A percentile compares a stretch with the other conserved stretches of the same genome.
phyloP scores from a whole-genome alignment of 768 basidiomycete genomes.

The Gloeophyllum trabeum region DNA sequence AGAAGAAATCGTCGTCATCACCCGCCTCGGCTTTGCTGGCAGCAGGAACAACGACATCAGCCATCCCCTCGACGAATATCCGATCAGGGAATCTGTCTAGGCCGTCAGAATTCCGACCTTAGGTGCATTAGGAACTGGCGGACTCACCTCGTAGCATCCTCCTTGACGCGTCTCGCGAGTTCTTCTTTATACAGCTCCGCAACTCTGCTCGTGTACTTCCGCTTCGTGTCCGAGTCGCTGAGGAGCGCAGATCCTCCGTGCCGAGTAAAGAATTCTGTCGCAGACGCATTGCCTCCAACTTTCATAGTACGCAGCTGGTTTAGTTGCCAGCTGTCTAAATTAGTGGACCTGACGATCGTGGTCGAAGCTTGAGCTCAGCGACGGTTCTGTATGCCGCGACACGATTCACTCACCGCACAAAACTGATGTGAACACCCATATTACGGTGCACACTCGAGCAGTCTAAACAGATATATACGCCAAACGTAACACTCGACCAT shows the following conservation, averaged over 20 bases:
- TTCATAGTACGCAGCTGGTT: conserved; percentile 92
- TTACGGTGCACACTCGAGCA: conserved; percentile 94
- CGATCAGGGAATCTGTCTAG: conserved; percentile 58
- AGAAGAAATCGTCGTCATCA: conserved; percentile 89
- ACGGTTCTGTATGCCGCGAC: too few relatives aligned
- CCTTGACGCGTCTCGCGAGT: conserved; percentile 65
- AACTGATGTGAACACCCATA: conserved; percentile 96
- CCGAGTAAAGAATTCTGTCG: conserved; percentile 82
- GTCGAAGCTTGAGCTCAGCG: background rate
- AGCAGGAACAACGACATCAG: conserved; percentile 25
- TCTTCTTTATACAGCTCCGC: conserved; percentile 92
- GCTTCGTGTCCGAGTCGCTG: conserved; percentile 68
- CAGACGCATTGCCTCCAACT: conserved; percentile 83
- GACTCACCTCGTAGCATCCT: conserved; percentile 59
- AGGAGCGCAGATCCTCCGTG: conserved; percentile 70
- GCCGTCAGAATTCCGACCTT: conserved; percentile 4
- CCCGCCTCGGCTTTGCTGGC: conserved; percentile 17
- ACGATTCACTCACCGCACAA: conserved; percentile 66
- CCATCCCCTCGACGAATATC: conserved; percentile 77
- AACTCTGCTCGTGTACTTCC: conserved; percentile 77
- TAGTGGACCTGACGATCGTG: conserved; percentile 76
- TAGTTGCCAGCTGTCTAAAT: conserved; percentile 91
- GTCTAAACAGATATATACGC: conserved; percentile 94
- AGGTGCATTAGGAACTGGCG: too few relatives aligned
- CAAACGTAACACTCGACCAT: conserved; percentile 95